phyloP scores from a whole-genome alignment of 192 early-diverging fungal species.

The Gaertneriomyces semiglobifer region DNA sequence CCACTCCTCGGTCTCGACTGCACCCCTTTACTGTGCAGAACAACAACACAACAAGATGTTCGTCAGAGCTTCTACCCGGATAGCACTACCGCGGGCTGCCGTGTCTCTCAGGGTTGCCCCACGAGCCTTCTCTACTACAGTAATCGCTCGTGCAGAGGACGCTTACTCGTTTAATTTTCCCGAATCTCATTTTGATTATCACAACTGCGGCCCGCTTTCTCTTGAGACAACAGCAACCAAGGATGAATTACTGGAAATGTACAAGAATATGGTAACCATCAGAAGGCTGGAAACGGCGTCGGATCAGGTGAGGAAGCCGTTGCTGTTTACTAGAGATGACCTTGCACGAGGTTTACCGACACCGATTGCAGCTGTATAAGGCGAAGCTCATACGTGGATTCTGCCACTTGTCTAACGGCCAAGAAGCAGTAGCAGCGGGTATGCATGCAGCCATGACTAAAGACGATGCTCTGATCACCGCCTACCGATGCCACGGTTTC shows the following conservation, averaged over 20 bases:
- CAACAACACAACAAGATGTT: no score
- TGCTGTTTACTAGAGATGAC: neutral
- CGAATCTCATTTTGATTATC: conserved; percentile 70
- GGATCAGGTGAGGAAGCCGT: conserved; percentile 53
- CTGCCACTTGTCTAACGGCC: conserved; percentile 97
- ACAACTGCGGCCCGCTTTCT: conserved; percentile 74
- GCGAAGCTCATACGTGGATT: conserved; percentile 95
- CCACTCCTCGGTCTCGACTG: no score
- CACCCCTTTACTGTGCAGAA: no score
- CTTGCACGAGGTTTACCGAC: neutral
- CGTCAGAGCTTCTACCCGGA: no score
- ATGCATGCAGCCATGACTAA: conserved; percentile 86
- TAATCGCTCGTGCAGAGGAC: neutral
- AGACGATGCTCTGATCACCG: conserved; percentile 92
- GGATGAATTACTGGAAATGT: conserved; percentile 75
- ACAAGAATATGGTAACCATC: conserved; percentile 84
- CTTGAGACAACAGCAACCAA: conserved; percentile 61
- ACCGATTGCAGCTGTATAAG: conserved; percentile 74
- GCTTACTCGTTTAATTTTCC: conserved; percentile 65
- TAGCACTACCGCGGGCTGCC: no score
- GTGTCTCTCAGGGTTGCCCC: neutral
- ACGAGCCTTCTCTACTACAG: conserved; percentile 16
- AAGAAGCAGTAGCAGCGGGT: conserved; percentile 91
- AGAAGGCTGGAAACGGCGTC: conserved; percentile 90
- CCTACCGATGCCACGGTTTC: conserved; percentile 98